Base-by-base conservation (phyloP, 2,329 filamentous ascomycete species). In the Alternaria angustiovoidea region DNA sequence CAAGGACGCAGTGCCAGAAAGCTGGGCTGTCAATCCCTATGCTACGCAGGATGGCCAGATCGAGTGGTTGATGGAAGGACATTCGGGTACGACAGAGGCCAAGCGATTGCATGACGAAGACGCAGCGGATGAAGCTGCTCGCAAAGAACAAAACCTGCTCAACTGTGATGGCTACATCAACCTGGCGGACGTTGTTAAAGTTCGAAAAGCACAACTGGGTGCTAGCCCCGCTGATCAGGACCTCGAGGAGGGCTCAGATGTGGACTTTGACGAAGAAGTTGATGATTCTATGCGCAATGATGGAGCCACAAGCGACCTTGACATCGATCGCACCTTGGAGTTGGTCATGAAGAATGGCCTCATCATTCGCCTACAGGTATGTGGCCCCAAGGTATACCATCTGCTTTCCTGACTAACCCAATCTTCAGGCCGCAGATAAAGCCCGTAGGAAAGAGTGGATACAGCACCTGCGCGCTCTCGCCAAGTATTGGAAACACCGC, bases 91-190 rank as follows among this genome's bases (percentile, higher is more conserved):
- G 46, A 72, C 80, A 9, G 78, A 82, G 51, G 81, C 79, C 42
- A 76, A 82, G n/a, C 76, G 80, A 53, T 74, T 80, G 8, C 84
- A 84, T 56, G 88, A 91, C 65, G 79, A 82, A 57, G 84, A 87
- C 67, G 88, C 88, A 1, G 84, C 82, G 51, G 84, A 86, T 38
- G 87, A 90, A 69, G 81, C 83, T 2, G 80, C 85, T 61, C 82
- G 89, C 41, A 87, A 87, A 66, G 77, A 85, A 30, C 82, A 87
- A 63, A 87, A 88, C 54, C 75, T 90, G 48, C 75, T 83, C 49
- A 80, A 85, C 58, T 81, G 86, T n/a, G 87, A 91, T 62, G 86
- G 88, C 8, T 88, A 88, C 72, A 85, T 91, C 70, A 83, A 91
- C 71, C 75, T 91, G 36, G 84, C 83, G 58, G 81, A 85, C 59